Percentiles rank a stretch among this genome's conserved stretches.
These are phyloP conservation scores for Anisodus acutangulus DNA, from an alignment of 257 asterid species.

Conservation along the genomic window DNA sequence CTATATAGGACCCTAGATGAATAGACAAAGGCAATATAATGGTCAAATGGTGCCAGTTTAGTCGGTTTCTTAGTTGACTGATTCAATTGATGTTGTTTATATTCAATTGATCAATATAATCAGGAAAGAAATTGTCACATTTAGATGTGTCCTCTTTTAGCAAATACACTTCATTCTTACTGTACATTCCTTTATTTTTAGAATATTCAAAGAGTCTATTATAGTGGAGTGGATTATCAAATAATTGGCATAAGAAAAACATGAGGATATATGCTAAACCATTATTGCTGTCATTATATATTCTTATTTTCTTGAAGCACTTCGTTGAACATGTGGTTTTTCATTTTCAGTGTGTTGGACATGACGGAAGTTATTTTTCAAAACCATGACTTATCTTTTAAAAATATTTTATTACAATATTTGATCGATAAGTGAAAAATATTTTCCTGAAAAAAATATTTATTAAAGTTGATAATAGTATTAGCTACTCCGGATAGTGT, in stretches of 20 bases:
- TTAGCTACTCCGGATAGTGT: too few relatives aligned
- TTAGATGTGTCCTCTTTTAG: constrained; percentile 6
- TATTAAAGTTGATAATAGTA: too few relatives aligned
- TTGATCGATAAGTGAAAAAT: too few relatives aligned
- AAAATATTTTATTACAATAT: too few relatives aligned
- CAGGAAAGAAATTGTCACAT: not conserved
- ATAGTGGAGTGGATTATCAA: not conserved
- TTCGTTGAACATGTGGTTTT: not conserved
- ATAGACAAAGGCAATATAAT: not conserved
- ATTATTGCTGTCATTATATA: not conserved
- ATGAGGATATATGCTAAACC: not conserved
- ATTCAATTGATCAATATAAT: not conserved
- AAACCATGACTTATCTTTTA: too few relatives aligned
- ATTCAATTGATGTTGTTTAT: not conserved
- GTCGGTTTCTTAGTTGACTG: not conserved
- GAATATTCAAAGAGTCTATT: not conserved
- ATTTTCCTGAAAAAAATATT: too few relatives aligned
- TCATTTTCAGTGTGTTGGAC: not conserved
- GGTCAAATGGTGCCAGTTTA: not conserved
- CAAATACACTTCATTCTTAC: not conserved
- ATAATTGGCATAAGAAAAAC: not conserved
- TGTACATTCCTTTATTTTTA: not conserved
- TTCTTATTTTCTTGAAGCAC: not conserved
- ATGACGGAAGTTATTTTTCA: too few relatives aligned
- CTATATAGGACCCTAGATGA: not conserved